Base-by-base conservation (phyloP, 192 early-diverging fungal species). In the Spizellomyces sp. region DNA sequence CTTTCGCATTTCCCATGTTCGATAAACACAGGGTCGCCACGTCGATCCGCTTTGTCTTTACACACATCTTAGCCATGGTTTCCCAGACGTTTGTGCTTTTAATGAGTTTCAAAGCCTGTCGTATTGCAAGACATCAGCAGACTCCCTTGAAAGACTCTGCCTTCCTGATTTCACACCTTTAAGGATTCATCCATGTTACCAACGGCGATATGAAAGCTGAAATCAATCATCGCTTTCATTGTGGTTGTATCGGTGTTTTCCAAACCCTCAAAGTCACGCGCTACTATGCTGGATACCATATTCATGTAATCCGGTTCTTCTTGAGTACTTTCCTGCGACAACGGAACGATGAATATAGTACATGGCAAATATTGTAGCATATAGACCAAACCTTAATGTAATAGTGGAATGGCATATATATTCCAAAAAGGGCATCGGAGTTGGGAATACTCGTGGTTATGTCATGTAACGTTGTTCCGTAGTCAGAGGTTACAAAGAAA, bases 151-250 rank as follows among this genome's bases (percentile, higher is more conserved):
- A 36, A 36, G 27, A 36, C 27, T 36, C 27, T 36, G 0, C n/a
- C 10, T 58, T 21, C 0, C 6, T 9, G 44, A 68, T 19, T 14
- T 61, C 50, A 12, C 52, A 83, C 79, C 73, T 80, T 83, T 27
- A 85, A 63, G 4, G 85, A 83, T 10, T 77, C 81, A 59, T 87
- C 82, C 43, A 85, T 62, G 57, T 85, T 79, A 22, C 84, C 85
- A 50, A 70, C 62, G 45, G 82, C 76, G 5, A 87, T 62, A 66
- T 81, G 74, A 52, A 64, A 85, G 61, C 79, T 71, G 61, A 87
- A 87, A 22, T 87, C 81, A 14, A 76, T 69, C 55, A 87, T 81
- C 0, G 77, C 75, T 6, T 70, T 62, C n/a, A 87, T 45, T 14
- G 74, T 66, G n/a, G 48, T 14, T 41, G 70, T 12, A 15, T 79